Percentiles rank a stretch among this genome's conserved stretches.
phyloP scores from a whole-genome alignment of 2,329 filamentous ascomycete genomes.

The Stachybotrys chlorohalonatus region DNA sequence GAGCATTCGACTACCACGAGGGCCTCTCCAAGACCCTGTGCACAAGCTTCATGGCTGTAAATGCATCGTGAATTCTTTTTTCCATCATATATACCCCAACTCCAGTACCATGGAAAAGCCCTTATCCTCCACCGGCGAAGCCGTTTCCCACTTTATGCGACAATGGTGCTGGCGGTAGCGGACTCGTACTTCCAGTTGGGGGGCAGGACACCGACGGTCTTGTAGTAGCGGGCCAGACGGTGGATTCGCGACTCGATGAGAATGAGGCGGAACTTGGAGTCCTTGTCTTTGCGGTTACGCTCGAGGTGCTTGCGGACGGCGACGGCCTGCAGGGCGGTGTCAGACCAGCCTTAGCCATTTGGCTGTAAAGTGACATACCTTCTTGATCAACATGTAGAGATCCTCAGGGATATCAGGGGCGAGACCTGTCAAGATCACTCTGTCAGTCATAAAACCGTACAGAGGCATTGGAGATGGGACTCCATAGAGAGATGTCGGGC shows the following conservation, averaged over 20 bases:
- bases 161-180: constrained; percentile 88
- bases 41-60: constrained; percentile 34
- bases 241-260: constrained; percentile 99
- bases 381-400: constrained; percentile 99
- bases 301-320: constrained; percentile 99
- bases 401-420: constrained; percentile 98
- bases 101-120: constrained; percentile 32
- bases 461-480: constrained; percentile 55
- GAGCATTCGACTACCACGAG: constrained; percentile 19
- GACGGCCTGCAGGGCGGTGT: constrained; percentile 56
- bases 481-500: constrained; percentile 13
- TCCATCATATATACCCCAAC: constrained; percentile 31
- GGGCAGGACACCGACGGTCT: constrained; percentile 76
- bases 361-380: constrained; percentile 48
- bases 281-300: constrained; percentile 99
- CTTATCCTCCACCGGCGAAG: constrained; percentile 8
- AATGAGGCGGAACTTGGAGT: constrained; percentile 99
- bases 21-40: constrained; percentile 22
- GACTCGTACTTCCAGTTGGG: constrained; percentile 99
- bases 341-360: background rate
- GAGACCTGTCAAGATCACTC: constrained; percentile 87
- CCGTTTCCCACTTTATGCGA: constrained; percentile 56
- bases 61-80: constrained; percentile 24
- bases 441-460: constrained; percentile 83
- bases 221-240: constrained; percentile 99